Percentiles rank a stretch among this genome's conserved stretches.
Evolutionary conservation across 139 green algal genomes (phyloP).

Genomic region (Edaphochlamys debaryana): DNA sequence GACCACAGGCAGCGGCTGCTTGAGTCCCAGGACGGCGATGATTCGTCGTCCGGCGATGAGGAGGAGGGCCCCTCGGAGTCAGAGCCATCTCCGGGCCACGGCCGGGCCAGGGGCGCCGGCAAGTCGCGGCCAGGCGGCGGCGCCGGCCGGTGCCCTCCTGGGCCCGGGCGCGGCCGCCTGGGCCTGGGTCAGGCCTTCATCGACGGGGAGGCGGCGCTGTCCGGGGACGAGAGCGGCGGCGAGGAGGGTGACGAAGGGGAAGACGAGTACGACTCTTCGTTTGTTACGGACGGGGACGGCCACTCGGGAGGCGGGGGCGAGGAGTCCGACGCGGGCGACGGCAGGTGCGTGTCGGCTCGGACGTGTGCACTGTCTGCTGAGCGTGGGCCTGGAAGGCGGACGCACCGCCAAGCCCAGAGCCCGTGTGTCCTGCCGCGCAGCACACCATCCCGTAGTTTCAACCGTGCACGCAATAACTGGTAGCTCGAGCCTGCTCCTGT

Average conservation of each 20-base stretch:
- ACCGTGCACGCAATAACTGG: too few species aligned
- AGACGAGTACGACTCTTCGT: slow-evolving; percentile 33
- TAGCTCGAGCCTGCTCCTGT: too few species aligned
- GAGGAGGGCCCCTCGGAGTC: too few species aligned
- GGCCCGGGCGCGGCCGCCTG: not conserved
- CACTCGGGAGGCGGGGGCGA: not conserved
- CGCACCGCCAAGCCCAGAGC: not conserved
- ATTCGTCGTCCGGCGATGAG: too few species aligned
- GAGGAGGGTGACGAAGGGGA: slow-evolving; percentile 20
- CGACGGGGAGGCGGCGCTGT: slow-evolving; percentile 22
- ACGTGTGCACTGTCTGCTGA: not conserved
- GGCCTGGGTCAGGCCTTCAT: not conserved
- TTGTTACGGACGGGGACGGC: slow-evolving; percentile 36
- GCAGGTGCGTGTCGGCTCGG: not conserved
- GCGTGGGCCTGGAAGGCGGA: not conserved
- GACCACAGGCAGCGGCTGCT: too few species aligned
- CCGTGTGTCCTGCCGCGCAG: not conserved
- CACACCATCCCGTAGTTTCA: too few species aligned
- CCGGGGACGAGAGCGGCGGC: slow-evolving; percentile 9
- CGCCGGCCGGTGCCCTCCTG: not conserved
- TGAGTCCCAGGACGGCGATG: too few species aligned
- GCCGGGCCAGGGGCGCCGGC: too few species aligned
- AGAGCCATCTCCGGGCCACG: too few species aligned
- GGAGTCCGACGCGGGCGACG: not conserved
- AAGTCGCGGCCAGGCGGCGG: not conserved